phyloP scores from a whole-genome alignment of 805 yeast genomes.

The Starmerella gropengiesseri region DNA sequence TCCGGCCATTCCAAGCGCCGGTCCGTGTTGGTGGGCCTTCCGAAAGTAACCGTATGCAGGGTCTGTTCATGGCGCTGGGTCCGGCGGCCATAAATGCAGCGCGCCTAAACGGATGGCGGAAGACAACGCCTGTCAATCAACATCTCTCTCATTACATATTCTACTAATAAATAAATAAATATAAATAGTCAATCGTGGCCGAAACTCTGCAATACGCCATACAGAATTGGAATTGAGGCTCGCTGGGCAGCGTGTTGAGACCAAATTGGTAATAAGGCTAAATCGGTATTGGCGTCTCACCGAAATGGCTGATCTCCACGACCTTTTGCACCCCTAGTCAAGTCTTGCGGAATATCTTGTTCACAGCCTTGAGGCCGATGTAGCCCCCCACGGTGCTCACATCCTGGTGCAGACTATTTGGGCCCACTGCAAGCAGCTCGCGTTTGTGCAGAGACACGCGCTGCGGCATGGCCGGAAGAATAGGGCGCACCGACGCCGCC shows the following conservation, averaged over 20 bases:
- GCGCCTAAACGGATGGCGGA: too few species aligned
- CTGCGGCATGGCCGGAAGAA: background rate
- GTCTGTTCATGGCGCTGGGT: too few species aligned
- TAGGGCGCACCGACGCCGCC: background rate
- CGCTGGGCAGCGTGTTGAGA: too few species aligned
- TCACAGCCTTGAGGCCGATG: constrained; percentile 22
- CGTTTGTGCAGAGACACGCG: constrained; percentile 11
- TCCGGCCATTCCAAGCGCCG: constrained; percentile 13
- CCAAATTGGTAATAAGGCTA: background rate
- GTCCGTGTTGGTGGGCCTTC: too few species aligned
- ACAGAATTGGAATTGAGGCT: too few species aligned
- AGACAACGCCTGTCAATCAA: too few species aligned
- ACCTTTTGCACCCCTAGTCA: constrained; percentile 12
- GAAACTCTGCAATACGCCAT: too few species aligned
- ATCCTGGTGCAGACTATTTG: constrained; percentile 19
- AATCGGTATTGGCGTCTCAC: constrained; percentile 1
- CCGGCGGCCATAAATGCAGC: too few species aligned
- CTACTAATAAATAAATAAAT: constrained; percentile 3
- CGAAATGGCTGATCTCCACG: background rate
- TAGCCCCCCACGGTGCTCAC: constrained; percentile 24
- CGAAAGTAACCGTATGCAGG: too few species aligned
- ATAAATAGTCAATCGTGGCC: background rate
- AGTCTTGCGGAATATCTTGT: constrained; percentile 14
- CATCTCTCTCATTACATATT: too few species aligned
- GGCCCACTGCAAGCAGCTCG: constrained; percentile 19